These are phyloP conservation scores for Coelastrella sp. DNA, from an alignment of 139 green algal genomes.

Conservation along the genomic window DNA sequence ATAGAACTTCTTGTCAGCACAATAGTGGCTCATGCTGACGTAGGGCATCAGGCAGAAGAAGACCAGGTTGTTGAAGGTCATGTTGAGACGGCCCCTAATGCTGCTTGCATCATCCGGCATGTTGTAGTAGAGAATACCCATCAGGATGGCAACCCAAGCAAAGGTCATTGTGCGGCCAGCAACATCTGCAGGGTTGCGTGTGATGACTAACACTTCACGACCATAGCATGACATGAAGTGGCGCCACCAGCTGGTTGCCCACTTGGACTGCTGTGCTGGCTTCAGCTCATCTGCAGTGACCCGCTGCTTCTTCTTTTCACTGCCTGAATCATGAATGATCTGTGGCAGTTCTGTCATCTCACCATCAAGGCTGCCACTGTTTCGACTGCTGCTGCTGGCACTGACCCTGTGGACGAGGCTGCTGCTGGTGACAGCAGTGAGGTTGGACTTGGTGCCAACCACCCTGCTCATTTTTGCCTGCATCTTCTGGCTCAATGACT, in stretches of 20 bases:
- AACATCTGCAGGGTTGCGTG: conserved; percentile 66
- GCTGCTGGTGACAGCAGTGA: neutral
- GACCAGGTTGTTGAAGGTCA: conserved; percentile 65
- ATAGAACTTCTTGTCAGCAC: conserved; percentile 67
- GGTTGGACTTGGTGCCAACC: neutral
- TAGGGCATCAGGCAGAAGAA: conserved; percentile 80
- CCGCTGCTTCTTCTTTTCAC: neutral
- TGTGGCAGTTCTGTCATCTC: neutral
- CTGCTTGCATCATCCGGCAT: conserved; percentile 42
- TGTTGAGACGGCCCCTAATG: conserved; percentile 51
- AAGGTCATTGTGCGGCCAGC: conserved; percentile 60
- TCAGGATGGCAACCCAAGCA: conserved; percentile 61
- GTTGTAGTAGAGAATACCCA: conserved; percentile 61
- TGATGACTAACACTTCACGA: conserved; percentile 50
- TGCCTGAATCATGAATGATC: neutral
- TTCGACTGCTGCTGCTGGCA: neutral
- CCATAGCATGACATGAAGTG: conserved; percentile 52
- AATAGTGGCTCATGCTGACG: conserved; percentile 75
- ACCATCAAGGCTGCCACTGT: neutral
- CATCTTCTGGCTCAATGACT: conserved; percentile 26
- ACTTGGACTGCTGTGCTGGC: conserved; percentile 29
- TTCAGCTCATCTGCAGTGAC: neutral
- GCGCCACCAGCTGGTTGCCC: conserved; percentile 48
- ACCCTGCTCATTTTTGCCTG: conserved; percentile 35
- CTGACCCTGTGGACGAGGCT: neutral